phyloP scores from a whole-genome alignment of 108 stramenopile species.

The Schizochytrium sp. region DNA sequence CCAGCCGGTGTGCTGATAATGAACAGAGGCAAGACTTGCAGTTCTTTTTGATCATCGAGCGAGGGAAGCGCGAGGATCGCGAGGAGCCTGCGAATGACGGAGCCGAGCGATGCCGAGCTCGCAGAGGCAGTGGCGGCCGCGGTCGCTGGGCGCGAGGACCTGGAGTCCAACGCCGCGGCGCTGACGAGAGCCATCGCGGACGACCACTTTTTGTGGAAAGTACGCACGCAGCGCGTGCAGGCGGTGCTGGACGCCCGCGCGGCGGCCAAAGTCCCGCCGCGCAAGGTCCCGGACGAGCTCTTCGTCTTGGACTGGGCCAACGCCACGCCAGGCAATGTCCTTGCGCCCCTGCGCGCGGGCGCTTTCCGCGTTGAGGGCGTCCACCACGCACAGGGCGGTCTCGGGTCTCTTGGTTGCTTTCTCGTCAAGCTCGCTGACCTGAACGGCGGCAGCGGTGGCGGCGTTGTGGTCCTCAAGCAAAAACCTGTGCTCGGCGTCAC shows the following conservation, averaged over 20 bases:
- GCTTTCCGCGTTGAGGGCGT: background rate
- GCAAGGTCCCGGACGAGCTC: background rate
- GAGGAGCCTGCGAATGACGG: background rate
- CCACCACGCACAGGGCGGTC: background rate
- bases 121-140: background rate
- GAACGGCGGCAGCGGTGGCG: background rate
- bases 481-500: background rate
- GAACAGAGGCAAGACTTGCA: too few species aligned
- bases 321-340: background rate
- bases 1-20: too few species aligned
- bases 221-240: background rate
- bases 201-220: background rate
- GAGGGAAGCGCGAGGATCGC: too few species aligned
- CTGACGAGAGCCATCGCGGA: background rate
- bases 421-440: background rate
- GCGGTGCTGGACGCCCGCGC: background rate
- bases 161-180: background rate
- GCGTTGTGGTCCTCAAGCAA: background rate
- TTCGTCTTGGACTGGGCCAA: background rate
- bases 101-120: background rate
- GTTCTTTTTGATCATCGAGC: too few species aligned
- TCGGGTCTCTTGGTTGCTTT: background rate
- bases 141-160: background rate
- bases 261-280: background rate
- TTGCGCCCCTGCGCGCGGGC: background rate